Evolutionary conservation across 441 rosid species (phyloP), one percentile per base, ranked within the genome.

Genomic region (Hura crepitans): DNA sequence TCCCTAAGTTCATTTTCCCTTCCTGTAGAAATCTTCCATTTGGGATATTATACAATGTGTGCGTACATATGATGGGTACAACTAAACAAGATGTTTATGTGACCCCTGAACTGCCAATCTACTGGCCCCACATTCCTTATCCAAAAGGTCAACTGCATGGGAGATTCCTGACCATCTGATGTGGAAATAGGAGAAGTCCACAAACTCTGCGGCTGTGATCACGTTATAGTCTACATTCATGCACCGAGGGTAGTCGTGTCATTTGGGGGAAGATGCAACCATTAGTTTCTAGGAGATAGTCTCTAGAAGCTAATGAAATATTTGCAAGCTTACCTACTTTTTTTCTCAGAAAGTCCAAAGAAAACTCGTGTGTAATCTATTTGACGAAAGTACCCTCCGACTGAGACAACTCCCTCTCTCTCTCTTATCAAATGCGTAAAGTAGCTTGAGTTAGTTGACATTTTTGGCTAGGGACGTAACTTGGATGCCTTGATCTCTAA

Each of bases 121-220:
- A 2, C 9, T 9, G 71, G 78, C 18, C 80, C 71, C 72, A 72
- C 56, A 46, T 46, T n/a, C 42, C 28, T 6, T 57, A 8, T 42
- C 42, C n/a, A 5, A 2, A 37, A 55, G 67, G 81, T 79, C 82
- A 78, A 75, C 78, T 55, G 61, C 64, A 31, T 53, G 63, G 74
- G 39, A 57, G 59, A 57, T 53, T 80, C 71, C 50, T 25, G 54
- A 60, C 74, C 81, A 30, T 69, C 53, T 4, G 75, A 79, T 79
- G 42, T 2, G 12, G 20, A 4, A 30, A 15, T 18, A 30, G 20
- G 2, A 54, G 15, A 43, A 76, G 72, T 81, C 78, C 35, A 2
- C 68, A 35, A 9, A 62, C 62, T 33, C 0, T 20, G 62, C 68
- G 86, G 77, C 37, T 47, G 66, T 57, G 74, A 73, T 73, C 37